Conservation (phyloP, 202 grass and related monocot species). For the Panicum hallii region DNA sequence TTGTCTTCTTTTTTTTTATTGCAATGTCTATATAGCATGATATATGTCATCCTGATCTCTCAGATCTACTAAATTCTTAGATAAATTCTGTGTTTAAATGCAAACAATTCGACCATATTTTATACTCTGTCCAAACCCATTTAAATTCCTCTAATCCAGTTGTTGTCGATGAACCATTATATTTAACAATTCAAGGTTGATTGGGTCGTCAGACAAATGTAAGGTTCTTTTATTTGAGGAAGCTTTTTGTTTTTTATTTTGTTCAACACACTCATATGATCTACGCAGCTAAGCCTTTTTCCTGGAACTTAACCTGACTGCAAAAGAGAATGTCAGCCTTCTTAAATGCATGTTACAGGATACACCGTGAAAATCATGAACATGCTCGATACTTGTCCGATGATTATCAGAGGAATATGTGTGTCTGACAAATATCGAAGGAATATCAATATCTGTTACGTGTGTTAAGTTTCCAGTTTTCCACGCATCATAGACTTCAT, state of each 20-base stretch:
- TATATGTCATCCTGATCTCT: constrained; percentile 21
- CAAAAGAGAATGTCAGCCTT: constrained; percentile 2
- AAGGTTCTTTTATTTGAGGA: constrained; percentile 32
- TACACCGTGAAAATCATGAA: not conserved
- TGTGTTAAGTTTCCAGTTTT: not conserved
- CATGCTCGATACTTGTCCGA: not conserved
- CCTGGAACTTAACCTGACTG: constrained; percentile 12
- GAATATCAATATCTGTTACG: not conserved
- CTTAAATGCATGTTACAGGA: not conserved
- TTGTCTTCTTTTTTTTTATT: constrained; percentile 16
- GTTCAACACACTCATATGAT: not conserved
- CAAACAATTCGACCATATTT: constrained; percentile 21
- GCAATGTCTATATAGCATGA: not conserved
- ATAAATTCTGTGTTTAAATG: constrained; percentile 11
- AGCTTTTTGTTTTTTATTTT: not conserved
- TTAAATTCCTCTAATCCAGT: constrained; percentile 3
- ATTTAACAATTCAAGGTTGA: constrained; percentile 19
- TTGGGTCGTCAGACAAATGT: constrained; percentile 7
- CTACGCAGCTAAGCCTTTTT: not conserved
- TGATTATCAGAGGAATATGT: not conserved
- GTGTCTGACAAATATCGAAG: not conserved
- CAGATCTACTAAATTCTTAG: not conserved
- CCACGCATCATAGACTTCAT: not conserved
- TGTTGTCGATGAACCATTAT: constrained; percentile 28
- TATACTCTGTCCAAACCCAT: constrained; percentile 18